phyloP scores from a whole-genome alignment of 2,329 filamentous ascomycete species.

The Lecanicillium sp. region DNA sequence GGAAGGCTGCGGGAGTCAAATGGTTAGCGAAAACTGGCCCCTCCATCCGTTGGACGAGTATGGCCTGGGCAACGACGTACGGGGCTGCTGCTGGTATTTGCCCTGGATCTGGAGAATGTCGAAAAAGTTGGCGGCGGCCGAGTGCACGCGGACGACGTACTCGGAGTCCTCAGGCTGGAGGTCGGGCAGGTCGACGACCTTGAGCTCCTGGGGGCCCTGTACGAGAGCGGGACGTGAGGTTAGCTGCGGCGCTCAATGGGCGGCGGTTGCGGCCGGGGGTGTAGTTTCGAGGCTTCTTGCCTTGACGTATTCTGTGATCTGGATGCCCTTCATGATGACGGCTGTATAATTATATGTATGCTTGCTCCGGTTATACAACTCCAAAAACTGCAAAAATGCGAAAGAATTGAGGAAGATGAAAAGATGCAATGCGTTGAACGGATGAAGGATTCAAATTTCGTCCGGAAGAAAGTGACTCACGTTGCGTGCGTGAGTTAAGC shows the following conservation, averaged over 20 bases:
- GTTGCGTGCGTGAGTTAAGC: too few species aligned
- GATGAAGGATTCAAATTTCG: too few species aligned
- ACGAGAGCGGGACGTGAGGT: neutral
- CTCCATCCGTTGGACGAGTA: neutral
- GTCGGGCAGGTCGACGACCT: constrained; percentile 66
- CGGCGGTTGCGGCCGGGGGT: neutral
- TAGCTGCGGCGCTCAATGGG: neutral
- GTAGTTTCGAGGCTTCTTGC: constrained; percentile 35
- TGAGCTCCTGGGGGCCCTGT: constrained; percentile 73
- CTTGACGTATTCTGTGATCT: constrained; percentile 69
- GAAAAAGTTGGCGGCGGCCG: constrained; percentile 92
- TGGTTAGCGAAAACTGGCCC: neutral
- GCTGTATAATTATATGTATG: neutral
- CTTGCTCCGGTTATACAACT: too few species aligned
- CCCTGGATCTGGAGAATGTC: constrained; percentile 92
- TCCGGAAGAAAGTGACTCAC: too few species aligned
- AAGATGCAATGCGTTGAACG: too few species aligned
- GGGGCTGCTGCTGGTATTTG: constrained; percentile 89
- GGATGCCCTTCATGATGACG: constrained; percentile 64
- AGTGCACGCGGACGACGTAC: constrained; percentile 83
- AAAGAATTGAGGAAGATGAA: too few species aligned
- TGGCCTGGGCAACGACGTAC: constrained; percentile 28
- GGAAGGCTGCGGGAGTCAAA: constrained; percentile 50
- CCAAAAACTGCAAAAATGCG: too few species aligned
- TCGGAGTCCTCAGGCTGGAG: constrained; percentile 65